phyloP scores from a whole-genome alignment of 2,329 filamentous ascomycete species.

The Orbilia javanica region DNA sequence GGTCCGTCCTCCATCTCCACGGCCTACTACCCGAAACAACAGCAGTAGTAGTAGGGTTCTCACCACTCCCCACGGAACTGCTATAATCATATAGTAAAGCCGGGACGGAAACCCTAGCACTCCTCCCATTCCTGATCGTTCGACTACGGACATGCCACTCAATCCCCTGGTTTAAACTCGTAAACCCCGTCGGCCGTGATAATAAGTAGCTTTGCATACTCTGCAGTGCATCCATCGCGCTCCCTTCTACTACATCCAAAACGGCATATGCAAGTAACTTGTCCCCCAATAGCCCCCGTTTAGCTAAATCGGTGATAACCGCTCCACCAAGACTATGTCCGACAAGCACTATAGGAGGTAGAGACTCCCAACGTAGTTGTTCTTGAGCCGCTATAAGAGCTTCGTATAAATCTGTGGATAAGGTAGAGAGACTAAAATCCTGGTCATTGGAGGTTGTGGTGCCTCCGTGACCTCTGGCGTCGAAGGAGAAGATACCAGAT shows the following conservation, averaged over 20 bases:
- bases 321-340: constrained; percentile 95
- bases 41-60: neutral
- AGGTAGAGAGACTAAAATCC: constrained; percentile 79
- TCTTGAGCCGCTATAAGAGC: constrained; percentile 70
- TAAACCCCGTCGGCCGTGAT: constrained; percentile 81
- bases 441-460: constrained; percentile 63
- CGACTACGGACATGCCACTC: constrained; percentile 94
- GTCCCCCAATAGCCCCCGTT: constrained; percentile 74
- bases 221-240: constrained; percentile 91
- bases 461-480: constrained; percentile 85
- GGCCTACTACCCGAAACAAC: constrained; percentile 11
- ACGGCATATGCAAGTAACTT: constrained; percentile 87
- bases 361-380: constrained; percentile 77
- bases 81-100: constrained; percentile 72
- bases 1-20: constrained; percentile 88
- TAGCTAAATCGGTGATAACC: constrained; percentile 86
- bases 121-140: constrained; percentile 84
- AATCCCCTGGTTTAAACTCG: constrained; percentile 81
- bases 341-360: constrained; percentile 84
- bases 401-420: constrained; percentile 77
- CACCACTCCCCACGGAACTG: constrained; percentile 65
- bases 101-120: constrained; percentile 89
- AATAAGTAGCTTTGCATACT: constrained; percentile 94
- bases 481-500: constrained; percentile 85
- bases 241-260: constrained; percentile 94